These are phyloP conservation scores for Fusarium sp. DNA, from an alignment of 2,329 filamentous ascomycete genomes.

Conservation along the genomic window DNA sequence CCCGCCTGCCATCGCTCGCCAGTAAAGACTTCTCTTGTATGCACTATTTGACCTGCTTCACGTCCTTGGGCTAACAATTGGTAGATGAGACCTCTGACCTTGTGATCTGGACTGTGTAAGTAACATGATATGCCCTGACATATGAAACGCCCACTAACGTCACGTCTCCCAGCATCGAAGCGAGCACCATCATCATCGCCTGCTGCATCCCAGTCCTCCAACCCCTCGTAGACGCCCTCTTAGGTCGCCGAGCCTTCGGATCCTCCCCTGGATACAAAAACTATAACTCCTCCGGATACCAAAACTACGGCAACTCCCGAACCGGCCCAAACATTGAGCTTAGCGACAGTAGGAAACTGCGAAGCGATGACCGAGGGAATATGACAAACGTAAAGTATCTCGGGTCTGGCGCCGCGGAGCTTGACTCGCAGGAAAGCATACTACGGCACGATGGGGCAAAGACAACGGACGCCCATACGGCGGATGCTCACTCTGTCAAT, in stretches of 20 bases:
- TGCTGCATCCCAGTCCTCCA: constrained; percentile 48
- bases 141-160: not conserved
- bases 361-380: not conserved
- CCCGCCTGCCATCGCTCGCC: constrained; percentile 44
- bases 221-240: constrained; percentile 43
- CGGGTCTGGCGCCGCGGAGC: constrained; percentile 6
- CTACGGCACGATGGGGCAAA: not conserved
- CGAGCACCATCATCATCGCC: constrained; percentile 48
- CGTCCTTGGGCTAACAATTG: not conserved
- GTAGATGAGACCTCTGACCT: constrained; percentile 50
- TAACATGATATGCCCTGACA: too few relatives aligned
- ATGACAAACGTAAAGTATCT: constrained; percentile 5
- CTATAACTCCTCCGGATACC: constrained; percentile 19
- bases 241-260: constrained; percentile 31
- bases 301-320: constrained; percentile 12
- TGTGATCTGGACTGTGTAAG: constrained; percentile 56
- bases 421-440: constrained; percentile 22
- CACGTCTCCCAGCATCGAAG: constrained; percentile 41
- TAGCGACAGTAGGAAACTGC: not conserved
- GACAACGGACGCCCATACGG: not conserved
- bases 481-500: not conserved
- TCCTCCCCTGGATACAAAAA: constrained; percentile 21
- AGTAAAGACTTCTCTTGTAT: constrained; percentile 39
- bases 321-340: constrained; percentile 23
- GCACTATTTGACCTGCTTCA: fast-evolving